Evolutionary conservation across 306 rosid genomes (phyloP), one percentile per base, ranked within the genome.

Genomic region (Betula pendula): DNA sequence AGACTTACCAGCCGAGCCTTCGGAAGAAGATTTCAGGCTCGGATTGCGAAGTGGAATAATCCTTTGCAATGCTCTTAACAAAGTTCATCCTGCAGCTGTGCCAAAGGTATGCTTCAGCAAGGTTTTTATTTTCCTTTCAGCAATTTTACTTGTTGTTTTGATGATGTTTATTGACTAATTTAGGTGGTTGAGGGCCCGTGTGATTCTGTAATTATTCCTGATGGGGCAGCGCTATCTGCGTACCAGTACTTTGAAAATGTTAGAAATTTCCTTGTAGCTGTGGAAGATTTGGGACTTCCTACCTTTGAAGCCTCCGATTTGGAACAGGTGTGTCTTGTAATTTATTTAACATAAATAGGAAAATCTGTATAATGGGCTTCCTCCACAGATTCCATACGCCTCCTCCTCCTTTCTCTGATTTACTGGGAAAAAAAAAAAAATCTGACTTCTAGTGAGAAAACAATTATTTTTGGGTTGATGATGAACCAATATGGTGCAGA

Each of bases 1-100:
- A 77, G 99, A 92, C 73, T 85, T 96, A 65, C 94, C 97, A 1
- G 96, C 93, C 3, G 94, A 91, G 83, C 98, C 99, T 56, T 89
- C 98, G n/a, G 98, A 96, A 86, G 94, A 88, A 84, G 86, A 87
- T 20, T 96, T 96, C 76, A 86, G 96, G 78, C 84, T 88, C 44
- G 99, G 89, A 78, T 87, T 96, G 84, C 90, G 93, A 5, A 91
- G 94, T 55, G 99, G 99, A 33, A 93, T 92, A 50, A 84, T 96
- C 80, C 97, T 96, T 8, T 93, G 99, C 78, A 88, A 82, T 84
- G 97, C 84, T 75, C 83, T 96, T 49, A 96, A 96, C 85, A 96
- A 85, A 85, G 77, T 96, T 79, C 87, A 88, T 75, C 93, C 98
- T 6, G 92, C 90, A 77, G 84, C 97, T 29, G 90, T 96, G 71